A percentile compares a stretch with the other conserved stretches of the same genome.
phyloP scores from a whole-genome alignment of 805 yeast species.

The Phaffomyces antillensis region DNA sequence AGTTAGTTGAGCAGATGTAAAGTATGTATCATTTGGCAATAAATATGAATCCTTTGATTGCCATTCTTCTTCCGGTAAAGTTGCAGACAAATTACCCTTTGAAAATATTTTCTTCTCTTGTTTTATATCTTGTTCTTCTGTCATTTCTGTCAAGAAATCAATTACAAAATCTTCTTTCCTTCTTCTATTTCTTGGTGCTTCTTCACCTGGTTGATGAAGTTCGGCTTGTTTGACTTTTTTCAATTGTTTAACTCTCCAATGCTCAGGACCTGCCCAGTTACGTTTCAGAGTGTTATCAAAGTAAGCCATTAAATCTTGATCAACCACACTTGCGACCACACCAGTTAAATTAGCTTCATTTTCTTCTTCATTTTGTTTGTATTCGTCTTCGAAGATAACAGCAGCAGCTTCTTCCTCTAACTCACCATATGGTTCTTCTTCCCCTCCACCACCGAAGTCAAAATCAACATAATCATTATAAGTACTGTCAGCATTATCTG shows the following conservation, averaged over 20 bases:
- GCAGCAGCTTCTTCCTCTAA: slow-evolving; percentile 19
- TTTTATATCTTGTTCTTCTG: slow-evolving; percentile 31
- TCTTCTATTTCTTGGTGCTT: slow-evolving; percentile 24
- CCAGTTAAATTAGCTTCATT: slow-evolving; percentile 17
- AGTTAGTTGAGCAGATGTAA: slow-evolving; percentile 61
- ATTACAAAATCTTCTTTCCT: slow-evolving; percentile 32
- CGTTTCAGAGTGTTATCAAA: slow-evolving; percentile 64
- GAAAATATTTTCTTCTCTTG: slow-evolving; percentile 35
- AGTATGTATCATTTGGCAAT: slow-evolving; percentile 69
- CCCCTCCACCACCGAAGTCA: slow-evolving; percentile 19
- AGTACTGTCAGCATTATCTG: slow-evolving; percentile 5
- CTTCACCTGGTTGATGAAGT: slow-evolving; percentile 7
- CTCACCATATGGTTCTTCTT: slow-evolving; percentile 16
- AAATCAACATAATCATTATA: slow-evolving; percentile 14
- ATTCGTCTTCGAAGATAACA: slow-evolving; percentile 18
- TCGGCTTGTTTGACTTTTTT: slow-evolving; percentile 29
- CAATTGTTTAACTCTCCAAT: slow-evolving; percentile 74
- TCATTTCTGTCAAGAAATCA: slow-evolving; percentile 34
- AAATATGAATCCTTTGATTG: slow-evolving; percentile 37
- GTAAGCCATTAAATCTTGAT: slow-evolving; percentile 66
- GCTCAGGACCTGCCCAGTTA: slow-evolving; percentile 90
- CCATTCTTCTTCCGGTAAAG: slow-evolving; percentile 36
- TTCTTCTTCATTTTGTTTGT: slow-evolving; percentile 10
- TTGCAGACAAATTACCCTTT: slow-evolving; percentile 27
- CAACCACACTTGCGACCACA: slow-evolving; percentile 32